Evolutionary conservation across 192 early-diverging fungal genomes (phyloP), one percentile per base, ranked within the genome.

Genomic region (Umbelopsis sp.): DNA sequence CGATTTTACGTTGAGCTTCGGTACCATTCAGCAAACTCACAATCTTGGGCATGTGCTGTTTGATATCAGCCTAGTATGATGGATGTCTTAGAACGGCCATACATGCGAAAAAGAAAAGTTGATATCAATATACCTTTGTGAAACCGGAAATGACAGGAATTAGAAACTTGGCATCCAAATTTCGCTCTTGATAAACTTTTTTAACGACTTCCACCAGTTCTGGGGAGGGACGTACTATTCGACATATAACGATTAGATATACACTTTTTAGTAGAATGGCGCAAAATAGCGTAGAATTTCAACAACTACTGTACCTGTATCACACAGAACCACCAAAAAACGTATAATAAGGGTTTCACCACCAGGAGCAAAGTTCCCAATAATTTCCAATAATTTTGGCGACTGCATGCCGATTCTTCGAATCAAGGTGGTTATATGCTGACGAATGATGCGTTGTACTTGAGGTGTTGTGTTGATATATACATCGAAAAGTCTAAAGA

Each of bases 301-400:
- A n/a, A n/a, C n/a, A n/a, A 16, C 27, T 27, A 27, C 58, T 25
- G 66, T 72, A 78, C 87, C 85, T 71, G 80, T 84, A 49, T 89
- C 90, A 20, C 87, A 85, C 64, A 94, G 65, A 58, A 88, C 82
- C 8, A 82, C 77, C 30, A 96, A 66, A 33, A 93, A 81, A 37
- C 79, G 78, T 22, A 92, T 73, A 3, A 86, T 81, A 25, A 96
- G 80, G 27, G 81, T 78, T 71, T 94, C 94, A 11, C 88, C 81
- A 20, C 92, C 92, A 48, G 74, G 70, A n/a, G 91, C 90, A 73
- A 92, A 93, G 49, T 78, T 74, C n/a, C 81, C 76, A 66, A 94
- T 83, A 35, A 88, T 68, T 16, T 81, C 67, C 13, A 87, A 64
- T 51, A 93, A 76, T 64, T 80, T 78, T 20, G 82, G 73, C 11